Evolutionary conservation across 345 rosid species (phyloP), one percentile per base, ranked within the genome.

Genomic region (Excoecaria agallocha): DNA sequence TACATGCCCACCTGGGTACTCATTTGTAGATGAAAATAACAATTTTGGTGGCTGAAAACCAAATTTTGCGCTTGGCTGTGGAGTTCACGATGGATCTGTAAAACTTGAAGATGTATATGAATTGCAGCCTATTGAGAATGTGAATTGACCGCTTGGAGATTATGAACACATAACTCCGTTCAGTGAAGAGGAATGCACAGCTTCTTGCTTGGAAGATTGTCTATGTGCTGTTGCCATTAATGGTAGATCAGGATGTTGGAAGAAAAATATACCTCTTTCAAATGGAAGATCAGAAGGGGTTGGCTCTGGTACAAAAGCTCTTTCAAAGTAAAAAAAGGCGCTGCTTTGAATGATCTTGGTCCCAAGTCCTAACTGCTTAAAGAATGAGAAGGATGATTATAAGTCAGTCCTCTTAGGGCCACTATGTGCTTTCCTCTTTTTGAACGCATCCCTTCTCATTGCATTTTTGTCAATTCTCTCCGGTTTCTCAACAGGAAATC

Each of bases 201-300:
- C 19, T 25, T 70, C 81, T 25, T 84, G 86, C 79, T 69, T 81
- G 76, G 67, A 30, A 0, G 86, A 84, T 64, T 84, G 84, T 55
- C 37, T 70, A 45, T 84, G 86, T 70, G 79, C 69, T 24, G 84
- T 78, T 19, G 84, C 74, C 12, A 22, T 55, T 56, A 41, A 1
- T 20, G 19, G 38, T 39, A 4, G 5, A 6, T 0, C 10, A 4
- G 2, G 0, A 1, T 70, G 73, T 56, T 70, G 73, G 73, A 70
- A 70, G 64, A 70, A 70, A 45, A 70, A 52, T 5, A 9, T 56
- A 12, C 73, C 73, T 10, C 39, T 70, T 24, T 24, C 51, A 8
- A 70, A 70, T 56, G 63, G 73, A 20, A 70, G 64, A 55, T 0
- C 1, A 0, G 15, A 39, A 45, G 20, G 0, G 4, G 38, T 11